Conservation (phyloP, 345 rosid genomes). For the Chamaenerion angustifolium region DNA sequence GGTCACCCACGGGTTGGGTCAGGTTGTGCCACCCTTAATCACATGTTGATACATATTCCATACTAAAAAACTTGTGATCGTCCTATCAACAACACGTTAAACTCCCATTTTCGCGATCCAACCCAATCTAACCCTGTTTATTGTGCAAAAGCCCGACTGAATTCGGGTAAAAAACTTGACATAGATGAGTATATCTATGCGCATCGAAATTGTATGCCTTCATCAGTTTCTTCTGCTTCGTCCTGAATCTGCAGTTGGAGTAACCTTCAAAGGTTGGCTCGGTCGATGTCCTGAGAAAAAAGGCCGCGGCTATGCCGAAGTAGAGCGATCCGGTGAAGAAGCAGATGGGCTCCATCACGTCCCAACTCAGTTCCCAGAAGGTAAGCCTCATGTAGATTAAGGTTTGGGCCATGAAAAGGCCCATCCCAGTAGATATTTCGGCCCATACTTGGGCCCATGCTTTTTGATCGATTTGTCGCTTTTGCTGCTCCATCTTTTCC, state of each 20-base stretch:
- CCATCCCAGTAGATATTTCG: constrained; percentile 64
- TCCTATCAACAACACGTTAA: too few species aligned
- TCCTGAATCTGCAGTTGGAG: constrained; percentile 41
- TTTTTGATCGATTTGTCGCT: constrained; percentile 39
- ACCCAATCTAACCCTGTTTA: neutral
- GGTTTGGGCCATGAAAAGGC: constrained; percentile 46
- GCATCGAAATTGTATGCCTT: constrained; percentile 29
- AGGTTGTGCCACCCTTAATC: too few species aligned
- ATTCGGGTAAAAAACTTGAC: constrained; percentile 17
- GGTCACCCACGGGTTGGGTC: too few species aligned
- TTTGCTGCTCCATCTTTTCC: constrained; percentile 44
- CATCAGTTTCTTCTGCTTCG: constrained; percentile 59
- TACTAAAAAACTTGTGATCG: too few species aligned
- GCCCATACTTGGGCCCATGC: constrained; percentile 41
- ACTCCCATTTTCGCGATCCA: neutral
- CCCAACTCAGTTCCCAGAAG: constrained; percentile 93
- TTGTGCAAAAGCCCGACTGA: neutral
- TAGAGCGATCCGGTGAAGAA: constrained; percentile 64
- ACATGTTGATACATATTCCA: too few species aligned
- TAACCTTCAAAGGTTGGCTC: constrained; percentile 83
- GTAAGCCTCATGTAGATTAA: constrained; percentile 86
- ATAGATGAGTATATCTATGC: constrained; percentile 32
- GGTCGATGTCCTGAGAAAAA: constrained; percentile 67
- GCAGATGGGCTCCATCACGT: constrained; percentile 95
- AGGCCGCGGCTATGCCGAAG: constrained; percentile 45